Percentiles rank a stretch among this genome's conserved stretches.
phyloP scores from a whole-genome alignment of 257 asterid species.

The Haberlea rhodopensis region DNA sequence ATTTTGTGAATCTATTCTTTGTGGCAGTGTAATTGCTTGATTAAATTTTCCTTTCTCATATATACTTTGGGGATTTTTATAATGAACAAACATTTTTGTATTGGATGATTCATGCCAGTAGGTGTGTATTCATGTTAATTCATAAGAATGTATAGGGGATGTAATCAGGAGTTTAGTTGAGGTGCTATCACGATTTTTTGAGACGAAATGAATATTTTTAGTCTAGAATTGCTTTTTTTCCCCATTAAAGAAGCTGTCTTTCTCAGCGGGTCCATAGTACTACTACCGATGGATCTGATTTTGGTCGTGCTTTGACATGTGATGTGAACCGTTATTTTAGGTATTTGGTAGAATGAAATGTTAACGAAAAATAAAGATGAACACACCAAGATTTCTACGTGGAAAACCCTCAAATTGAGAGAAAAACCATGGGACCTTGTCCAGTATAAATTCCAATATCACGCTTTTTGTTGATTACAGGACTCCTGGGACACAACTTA shows the following conservation, averaged over 20 bases:
- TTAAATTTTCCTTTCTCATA: background rate
- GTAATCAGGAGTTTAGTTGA: background rate
- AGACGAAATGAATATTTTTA: background rate
- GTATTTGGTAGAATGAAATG: too few relatives aligned
- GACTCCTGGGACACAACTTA: too few relatives aligned
- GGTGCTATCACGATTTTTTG: background rate
- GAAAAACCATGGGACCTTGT: too few relatives aligned
- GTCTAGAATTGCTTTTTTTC: background rate
- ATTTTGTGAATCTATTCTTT: background rate
- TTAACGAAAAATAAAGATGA: too few relatives aligned
- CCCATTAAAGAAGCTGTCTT: background rate
- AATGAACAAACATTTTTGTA: background rate
- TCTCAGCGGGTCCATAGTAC: background rate
- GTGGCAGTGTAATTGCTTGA: background rate
- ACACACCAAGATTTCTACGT: too few relatives aligned
- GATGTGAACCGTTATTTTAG: too few relatives aligned
- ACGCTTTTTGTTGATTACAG: too few relatives aligned
- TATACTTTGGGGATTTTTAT: background rate
- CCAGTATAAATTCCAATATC: too few relatives aligned
- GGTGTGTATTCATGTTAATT: background rate
- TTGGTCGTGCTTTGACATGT: background rate
- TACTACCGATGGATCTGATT: background rate
- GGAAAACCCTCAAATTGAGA: too few relatives aligned
- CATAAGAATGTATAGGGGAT: background rate
- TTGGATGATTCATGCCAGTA: background rate